Evolutionary conservation across 1,284 basidiomycete species (phyloP), one percentile per base, ranked within the genome.

Genomic region (Boletus hoseneyae): DNA sequence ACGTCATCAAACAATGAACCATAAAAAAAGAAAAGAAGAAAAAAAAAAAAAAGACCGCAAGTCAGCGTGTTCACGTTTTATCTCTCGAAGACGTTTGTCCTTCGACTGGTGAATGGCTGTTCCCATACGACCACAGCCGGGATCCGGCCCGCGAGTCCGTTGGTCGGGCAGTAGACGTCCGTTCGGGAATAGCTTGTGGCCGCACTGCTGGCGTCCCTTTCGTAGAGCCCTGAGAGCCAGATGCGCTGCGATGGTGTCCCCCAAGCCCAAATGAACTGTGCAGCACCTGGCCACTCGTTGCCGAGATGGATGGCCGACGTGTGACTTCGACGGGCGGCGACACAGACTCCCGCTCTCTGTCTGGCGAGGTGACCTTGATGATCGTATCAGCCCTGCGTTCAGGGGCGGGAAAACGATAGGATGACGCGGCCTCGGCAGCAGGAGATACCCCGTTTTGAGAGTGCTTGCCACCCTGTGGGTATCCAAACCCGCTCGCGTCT

Each of bases 281-380:
- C 46, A 54, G 52, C 21, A 58, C 58, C 38, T 63, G 65, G 23
- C 69, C 71, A 2, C 73, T 73, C 21, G 45, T 19, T 12, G 35
- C 35, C 25, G 78, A 77, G 30, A 77, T 62, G 0, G 79, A 80
- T 38, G 74, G 64, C 10, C 78, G 70, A 42, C 78, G 69, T 15
- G 64, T 57, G 11, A 73, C 60, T 45, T 81, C 78, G 49, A 73
- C 73, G 5, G 81, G 73, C 11, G 63, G 57, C 11, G 72, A 73
- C 7, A 75, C 73, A 25, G 58, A 68, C 23, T 69, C 64, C 21
- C 52, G 65, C 30, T 68, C 67, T 34, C 54, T 35, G 21, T 54
- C 50, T 4, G 65, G 58, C 10, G 66, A 60, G 1, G 52, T 60
- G 15, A 53, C 62, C 30, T 43, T 49, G 43, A 52, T 43, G 37